Evolutionary conservation across 2,329 filamentous ascomycete species (phyloP), one percentile per base, ranked within the genome.

Genomic region (Lasiodiplodia theobromae): DNA sequence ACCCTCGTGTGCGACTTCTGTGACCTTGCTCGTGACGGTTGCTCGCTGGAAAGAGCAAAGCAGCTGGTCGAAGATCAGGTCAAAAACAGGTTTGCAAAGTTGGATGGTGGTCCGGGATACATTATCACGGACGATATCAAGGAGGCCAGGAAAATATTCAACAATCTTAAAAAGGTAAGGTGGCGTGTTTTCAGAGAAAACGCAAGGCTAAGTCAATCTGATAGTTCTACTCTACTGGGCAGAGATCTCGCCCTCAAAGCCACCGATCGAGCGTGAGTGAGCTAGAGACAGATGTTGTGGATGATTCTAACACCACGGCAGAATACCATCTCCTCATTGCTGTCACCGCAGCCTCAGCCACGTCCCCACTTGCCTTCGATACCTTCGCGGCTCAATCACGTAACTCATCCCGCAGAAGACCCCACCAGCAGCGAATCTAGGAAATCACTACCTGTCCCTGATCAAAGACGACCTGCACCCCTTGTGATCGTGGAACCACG

Each of bases 11-110:
- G 34, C 28, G 37, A 34, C n/a, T 25, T 64, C n/a, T 23, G 11
- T 28, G 12, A 52, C 18, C 60, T 64, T 31, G 60, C n/a, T 8
- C 6, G 5, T 7, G 47, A 7, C 31, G 60, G 60, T n/a, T 52
- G 47, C 21, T 52, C 60, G 7, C 21, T 52, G 2, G 60, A 38
- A 25, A 28, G 3, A n/a, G 60, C 60, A 38, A 52, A 52, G n/a
- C 28, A 52, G n/a, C n/a, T 53, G 12, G n/a, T 64, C 5, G 60
- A 64, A 23, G 28, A 37, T 25, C 47, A 52, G n/a, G 38, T 64
- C 3, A 28, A 25, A 18, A 37, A 52, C 18, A 37, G 47, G 14
- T 18, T 16, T 12, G 21, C 23, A 10, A 5, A 10, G 14, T 47
- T 18, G 8, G 21, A 37, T 8, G 16, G 25, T 11, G n/a, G 38